These are phyloP conservation scores for Lignosus rhinocerotis DNA, from an alignment of 1,284 basidiomycete species.

Conservation along the genomic window DNA sequence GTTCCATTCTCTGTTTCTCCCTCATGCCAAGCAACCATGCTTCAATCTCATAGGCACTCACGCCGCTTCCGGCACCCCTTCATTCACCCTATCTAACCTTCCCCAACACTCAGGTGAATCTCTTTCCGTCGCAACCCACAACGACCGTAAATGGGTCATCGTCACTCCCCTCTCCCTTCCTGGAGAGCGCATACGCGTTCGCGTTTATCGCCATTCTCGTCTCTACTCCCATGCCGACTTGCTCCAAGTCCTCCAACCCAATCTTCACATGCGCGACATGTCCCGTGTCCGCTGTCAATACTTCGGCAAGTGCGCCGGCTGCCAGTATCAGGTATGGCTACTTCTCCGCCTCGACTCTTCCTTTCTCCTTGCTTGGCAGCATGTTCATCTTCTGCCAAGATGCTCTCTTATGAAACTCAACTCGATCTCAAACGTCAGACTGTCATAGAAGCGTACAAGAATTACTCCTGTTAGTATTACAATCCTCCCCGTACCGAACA, in stretches of 20 bases:
- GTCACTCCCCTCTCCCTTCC: conserved; percentile 84
- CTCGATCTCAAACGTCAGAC: conserved; percentile 86
- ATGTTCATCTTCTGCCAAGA: conserved; percentile 44
- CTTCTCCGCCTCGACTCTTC: too few species aligned
- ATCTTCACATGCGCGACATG: conserved; percentile 65
- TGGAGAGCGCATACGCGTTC: conserved; percentile 73
- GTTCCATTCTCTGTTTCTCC: conserved; percentile 23
- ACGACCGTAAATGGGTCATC: conserved; percentile 71
- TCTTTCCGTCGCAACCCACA: conserved; percentile 54
- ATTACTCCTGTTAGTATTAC: conserved; percentile 63
- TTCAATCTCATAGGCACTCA: background rate
- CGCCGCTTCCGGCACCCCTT: background rate
- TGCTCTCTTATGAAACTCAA: conserved; percentile 87
- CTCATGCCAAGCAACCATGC: background rate
- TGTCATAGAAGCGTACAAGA: conserved; percentile 83
- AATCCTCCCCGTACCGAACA: background rate
- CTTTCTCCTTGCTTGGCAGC: background rate
- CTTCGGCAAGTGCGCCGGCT: conserved; percentile 81
- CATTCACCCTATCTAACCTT: background rate
- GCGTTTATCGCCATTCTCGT: conserved; percentile 66
- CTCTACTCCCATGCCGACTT: conserved; percentile 80
- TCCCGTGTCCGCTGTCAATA: conserved; percentile 76
- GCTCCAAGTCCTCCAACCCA: conserved; percentile 68
- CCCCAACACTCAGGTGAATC: conserved; percentile 56
- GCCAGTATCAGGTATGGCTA: conserved; percentile 68